Evolutionary conservation across 345 rosid genomes (phyloP), one percentile per base, ranked within the genome.

Genomic region (Microthlaspi erraticum): DNA sequence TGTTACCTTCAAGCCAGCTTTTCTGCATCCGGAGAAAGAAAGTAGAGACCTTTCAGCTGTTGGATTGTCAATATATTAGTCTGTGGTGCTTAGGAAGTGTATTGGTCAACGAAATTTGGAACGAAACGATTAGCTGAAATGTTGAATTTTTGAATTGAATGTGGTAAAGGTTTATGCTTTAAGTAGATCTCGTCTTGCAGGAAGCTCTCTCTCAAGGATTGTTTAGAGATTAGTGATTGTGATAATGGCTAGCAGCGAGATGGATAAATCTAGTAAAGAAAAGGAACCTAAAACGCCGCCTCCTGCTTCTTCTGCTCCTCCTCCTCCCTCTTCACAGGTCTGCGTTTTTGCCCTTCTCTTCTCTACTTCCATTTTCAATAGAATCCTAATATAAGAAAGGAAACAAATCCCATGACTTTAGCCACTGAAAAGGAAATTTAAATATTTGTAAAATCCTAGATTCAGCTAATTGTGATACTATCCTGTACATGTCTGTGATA

Each of bases 201-300:
- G 83, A 79, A 85, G 84, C 70, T 80, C 61, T 55, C 70, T 80
- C 61, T 55, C 71, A 68, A 76, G 75, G 64, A 69, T 58, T 65
- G 48, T 29, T 70, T 67, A 65, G 44, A 55, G 64, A 57, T 23
- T 68, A 44, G 70, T 38, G 45, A 66, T 51, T 71, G 63, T 54
- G 34, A 59, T 58, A 48, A 93, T 93, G 98, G 87, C 84, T 45
- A 83, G 92, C 71, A 78, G 80, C 61, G 93, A 88, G 78, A 78
- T 64, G 73, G 88, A 87, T 32, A 92, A 92, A 79, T 59, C 87
- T 1, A 77, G 83, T 10, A 88, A 86, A 81, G 96, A 90, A 66
- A 88, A 88, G 79, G 95, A 90, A 75, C 70, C 84, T 6, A 87
- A 80, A 80, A 69, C 79, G n/a, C 82, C 84, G 0, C 81, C 86